Evolutionary conservation across 148 eudicot genomes (phyloP).

Genomic region (Oxyria digyna): DNA sequence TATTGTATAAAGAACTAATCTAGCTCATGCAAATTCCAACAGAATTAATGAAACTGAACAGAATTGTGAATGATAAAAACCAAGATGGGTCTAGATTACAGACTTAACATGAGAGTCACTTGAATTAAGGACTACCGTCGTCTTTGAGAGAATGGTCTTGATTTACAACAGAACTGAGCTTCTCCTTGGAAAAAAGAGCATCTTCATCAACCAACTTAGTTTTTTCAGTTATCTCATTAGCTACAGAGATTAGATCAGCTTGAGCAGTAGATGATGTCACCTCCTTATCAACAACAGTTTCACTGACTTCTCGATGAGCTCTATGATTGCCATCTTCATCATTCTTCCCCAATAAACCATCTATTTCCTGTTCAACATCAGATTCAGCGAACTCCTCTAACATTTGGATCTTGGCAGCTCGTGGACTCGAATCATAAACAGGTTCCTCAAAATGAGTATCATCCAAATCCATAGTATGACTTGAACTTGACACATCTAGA

Average conservation of each 20-base stretch:
- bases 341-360: not conserved
- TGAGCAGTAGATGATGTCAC: not conserved
- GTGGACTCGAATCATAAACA: conserved; percentile 30
- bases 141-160: not conserved
- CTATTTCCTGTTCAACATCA: not conserved
- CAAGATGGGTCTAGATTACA: not conserved
- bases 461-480: conserved; percentile 7
- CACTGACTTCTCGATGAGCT: not conserved
- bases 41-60: too few species aligned
- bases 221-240: not conserved
- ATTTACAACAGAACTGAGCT: not conserved
- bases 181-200: not conserved
- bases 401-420: not conserved
- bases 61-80: too few species aligned
- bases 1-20: too few species aligned
- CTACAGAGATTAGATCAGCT: not conserved
- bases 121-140: not conserved
- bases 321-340: too few species aligned
- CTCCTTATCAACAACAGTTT: not conserved
- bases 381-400: not conserved
- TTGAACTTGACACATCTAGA: conserved; percentile 5
- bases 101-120: not conserved
- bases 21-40: too few species aligned
- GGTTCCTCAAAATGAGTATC: conserved; percentile 14
- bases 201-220: conserved; percentile 3